A percentile compares a stretch with the other conserved stretches of the same genome.
These are phyloP conservation scores for Croton laevigatus DNA, from an alignment of 441 rosid species.

Conservation along the genomic window DNA sequence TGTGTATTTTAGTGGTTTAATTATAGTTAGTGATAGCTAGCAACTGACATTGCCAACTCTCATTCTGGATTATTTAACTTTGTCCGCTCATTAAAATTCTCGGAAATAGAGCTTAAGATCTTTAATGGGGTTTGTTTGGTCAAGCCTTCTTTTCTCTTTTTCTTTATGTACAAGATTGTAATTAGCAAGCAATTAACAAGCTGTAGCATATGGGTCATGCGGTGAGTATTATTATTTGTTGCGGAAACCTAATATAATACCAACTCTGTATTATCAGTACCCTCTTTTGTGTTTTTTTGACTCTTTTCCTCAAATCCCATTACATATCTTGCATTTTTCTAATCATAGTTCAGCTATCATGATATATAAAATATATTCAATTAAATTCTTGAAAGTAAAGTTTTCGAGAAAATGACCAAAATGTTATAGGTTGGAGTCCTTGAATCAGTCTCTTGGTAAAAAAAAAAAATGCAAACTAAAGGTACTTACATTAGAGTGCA, in stretches of 20 bases:
- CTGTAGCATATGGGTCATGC: constrained; percentile 23
- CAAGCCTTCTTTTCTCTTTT: constrained; percentile 26
- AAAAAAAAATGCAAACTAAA: no score
- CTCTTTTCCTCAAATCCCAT: no score
- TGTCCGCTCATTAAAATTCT: constrained; percentile 30
- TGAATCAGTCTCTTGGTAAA: no score
- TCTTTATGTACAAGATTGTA: not conserved
- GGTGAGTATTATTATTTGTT: constrained; percentile 9
- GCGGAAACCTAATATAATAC: not conserved
- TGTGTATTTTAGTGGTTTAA: constrained; percentile 20
- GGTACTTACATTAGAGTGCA: no score
- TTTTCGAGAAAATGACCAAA: no score
- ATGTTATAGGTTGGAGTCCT: no score
- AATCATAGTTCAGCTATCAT: no score
- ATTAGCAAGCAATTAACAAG: not conserved
- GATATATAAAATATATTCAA: no score
- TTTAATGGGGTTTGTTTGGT: constrained; percentile 45
- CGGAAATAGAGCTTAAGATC: constrained; percentile 44
- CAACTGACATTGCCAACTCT: constrained; percentile 87
- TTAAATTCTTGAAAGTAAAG: no score
- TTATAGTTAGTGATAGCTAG: constrained; percentile 32
- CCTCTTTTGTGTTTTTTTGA: not conserved
- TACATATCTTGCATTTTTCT: no score
- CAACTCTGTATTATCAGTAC: not conserved
- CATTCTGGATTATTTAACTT: constrained; percentile 21